Conservation (phyloP, 108 stramenopile genomes). For the Skeletonema marinoi region DNA sequence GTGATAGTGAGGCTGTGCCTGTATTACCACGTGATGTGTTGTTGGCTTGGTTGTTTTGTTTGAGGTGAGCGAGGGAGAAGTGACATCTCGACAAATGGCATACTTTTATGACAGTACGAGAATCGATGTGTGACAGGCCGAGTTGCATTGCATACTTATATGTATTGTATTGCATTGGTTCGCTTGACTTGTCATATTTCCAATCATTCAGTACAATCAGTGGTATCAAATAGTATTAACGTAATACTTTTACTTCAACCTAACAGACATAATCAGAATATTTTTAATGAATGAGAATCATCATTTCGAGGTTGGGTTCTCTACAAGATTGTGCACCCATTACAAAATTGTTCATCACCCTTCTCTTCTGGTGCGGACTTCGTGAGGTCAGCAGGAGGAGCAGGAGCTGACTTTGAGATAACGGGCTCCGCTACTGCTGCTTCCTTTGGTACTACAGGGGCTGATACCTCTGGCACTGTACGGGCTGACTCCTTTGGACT, state of each 20-base stretch:
- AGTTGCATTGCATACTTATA: too few species aligned
- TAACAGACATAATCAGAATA: not conserved
- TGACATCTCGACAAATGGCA: too few species aligned
- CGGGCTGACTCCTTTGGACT: not conserved
- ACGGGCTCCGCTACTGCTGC: not conserved
- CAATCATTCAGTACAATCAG: too few species aligned
- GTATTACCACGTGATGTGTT: not conserved
- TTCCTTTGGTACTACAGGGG: not conserved
- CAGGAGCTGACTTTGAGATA: not conserved
- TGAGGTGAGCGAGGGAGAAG: too few species aligned
- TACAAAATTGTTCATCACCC: slow-evolving; percentile 21
- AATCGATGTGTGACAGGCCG: too few species aligned
- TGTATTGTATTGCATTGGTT: too few species aligned
- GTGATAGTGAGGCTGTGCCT: not conserved
- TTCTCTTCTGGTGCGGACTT: slow-evolving; percentile 28
- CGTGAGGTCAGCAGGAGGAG: slow-evolving; percentile 18
- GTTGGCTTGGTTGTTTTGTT: not conserved
- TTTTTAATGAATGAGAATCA: too few species aligned
- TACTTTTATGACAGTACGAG: too few species aligned
- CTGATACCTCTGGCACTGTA: not conserved
- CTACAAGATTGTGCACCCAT: slow-evolving; percentile 37
- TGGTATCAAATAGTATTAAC: not conserved
- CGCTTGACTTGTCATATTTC: too few species aligned
- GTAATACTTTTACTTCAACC: not conserved
- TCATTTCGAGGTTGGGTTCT: not conserved